Percentiles rank a stretch among this genome's conserved stretches.
Evolutionary conservation across 2,329 filamentous ascomycete species (phyloP).

Genomic region (Chaetothyriales sp.): DNA sequence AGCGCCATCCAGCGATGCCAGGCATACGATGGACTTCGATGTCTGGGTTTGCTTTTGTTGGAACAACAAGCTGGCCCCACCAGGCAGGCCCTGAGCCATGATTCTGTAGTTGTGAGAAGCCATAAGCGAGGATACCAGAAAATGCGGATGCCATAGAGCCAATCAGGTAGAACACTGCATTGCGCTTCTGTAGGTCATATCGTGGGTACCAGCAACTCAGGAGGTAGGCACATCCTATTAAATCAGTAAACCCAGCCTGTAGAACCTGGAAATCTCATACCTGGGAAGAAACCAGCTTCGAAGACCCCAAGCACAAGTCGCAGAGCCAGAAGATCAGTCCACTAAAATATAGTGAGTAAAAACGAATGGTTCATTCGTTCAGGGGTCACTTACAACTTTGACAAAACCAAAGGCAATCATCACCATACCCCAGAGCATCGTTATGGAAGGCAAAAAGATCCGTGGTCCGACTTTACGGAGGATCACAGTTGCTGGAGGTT

Average conservation of each 20-base stretch:
- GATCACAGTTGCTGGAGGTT: slow-evolving; percentile 55
- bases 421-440: slow-evolving; percentile 28
- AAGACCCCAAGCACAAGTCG: slow-evolving; percentile 44
- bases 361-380: background rate
- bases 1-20: slow-evolving; percentile 15
- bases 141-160: slow-evolving; percentile 33
- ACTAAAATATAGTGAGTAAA: slow-evolving; percentile 24
- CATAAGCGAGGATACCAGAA: slow-evolving; percentile 21
- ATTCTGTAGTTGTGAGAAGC: slow-evolving; percentile 25
- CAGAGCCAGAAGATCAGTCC: slow-evolving; percentile 44
- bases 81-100: slow-evolving; percentile 11
- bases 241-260: slow-evolving; percentile 26
- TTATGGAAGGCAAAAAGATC: slow-evolving; percentile 20
- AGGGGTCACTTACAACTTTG: background rate
- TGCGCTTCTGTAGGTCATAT: slow-evolving; percentile 22
- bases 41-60: slow-evolving; percentile 10
- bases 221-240: slow-evolving; percentile 54
- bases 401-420: slow-evolving; percentile 23
- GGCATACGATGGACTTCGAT: slow-evolving; percentile 1
- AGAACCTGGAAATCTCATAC: slow-evolving; percentile 14
- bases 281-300: slow-evolving; percentile 54
- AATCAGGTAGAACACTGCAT: slow-evolving; percentile 35
- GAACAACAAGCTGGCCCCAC: slow-evolving; percentile 15
- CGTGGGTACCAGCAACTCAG: slow-evolving; percentile 58
- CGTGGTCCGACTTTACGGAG: slow-evolving; percentile 47